phyloP scores from a whole-genome alignment of 352 stramenopile genomes.

The Globisporangium lucens region DNA sequence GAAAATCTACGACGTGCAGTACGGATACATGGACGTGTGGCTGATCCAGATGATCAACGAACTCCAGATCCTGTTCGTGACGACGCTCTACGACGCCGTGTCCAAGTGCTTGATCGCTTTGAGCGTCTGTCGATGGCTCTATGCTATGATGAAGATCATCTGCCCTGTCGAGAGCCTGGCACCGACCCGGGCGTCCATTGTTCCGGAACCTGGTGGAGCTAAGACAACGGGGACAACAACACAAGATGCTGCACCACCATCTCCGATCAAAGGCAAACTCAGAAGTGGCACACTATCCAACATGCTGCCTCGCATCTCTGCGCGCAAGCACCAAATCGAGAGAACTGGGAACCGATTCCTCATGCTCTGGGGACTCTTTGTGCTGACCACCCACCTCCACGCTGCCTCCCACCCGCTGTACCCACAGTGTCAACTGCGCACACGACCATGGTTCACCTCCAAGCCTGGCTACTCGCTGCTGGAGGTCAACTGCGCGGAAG shows the following conservation, averaged over 20 bases:
- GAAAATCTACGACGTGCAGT: conserved; percentile 19
- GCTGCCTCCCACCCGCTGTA: conserved; percentile 19
- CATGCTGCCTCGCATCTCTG: background rate
- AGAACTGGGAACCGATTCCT: conserved; percentile 20
- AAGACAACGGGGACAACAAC: background rate
- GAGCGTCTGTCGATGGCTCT: conserved; percentile 22
- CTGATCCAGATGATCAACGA: conserved; percentile 31
- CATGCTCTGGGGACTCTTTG: conserved; percentile 21
- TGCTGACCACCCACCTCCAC: conserved; percentile 26
- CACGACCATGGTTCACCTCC: conserved; percentile 9
- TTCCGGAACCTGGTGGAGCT: background rate
- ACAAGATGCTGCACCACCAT: background rate
- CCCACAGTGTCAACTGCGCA: conserved; percentile 29
- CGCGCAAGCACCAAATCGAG: conserved; percentile 10
- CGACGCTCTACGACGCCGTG: conserved; percentile 25
- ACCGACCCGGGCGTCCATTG: background rate
- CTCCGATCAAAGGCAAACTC: background rate
- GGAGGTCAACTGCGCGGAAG: conserved; percentile 12
- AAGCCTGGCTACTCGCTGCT: conserved; percentile 16
- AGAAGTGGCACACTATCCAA: background rate
- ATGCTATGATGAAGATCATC: conserved; percentile 27
- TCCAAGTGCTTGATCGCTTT: conserved; percentile 29
- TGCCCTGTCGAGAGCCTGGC: background rate
- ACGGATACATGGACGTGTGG: conserved; percentile 33
- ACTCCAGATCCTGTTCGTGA: conserved; percentile 30